phyloP scores from a whole-genome alignment of 2,329 filamentous ascomycete genomes.

The Paraphoma chrysanthemicola region DNA sequence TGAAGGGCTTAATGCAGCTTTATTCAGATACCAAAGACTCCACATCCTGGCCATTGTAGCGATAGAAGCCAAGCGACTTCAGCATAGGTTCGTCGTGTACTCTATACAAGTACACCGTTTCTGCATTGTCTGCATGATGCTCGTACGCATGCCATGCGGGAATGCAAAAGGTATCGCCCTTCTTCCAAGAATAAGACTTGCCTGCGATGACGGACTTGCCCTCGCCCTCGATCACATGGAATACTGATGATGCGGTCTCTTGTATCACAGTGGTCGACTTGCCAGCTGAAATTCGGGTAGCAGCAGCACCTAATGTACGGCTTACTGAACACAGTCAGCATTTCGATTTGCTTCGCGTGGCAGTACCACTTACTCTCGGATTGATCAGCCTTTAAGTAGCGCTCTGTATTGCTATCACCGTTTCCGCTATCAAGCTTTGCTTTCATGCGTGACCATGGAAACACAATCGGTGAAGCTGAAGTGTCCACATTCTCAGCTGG shows the following conservation, averaged over 20 bases:
- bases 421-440: constrained; percentile 45
- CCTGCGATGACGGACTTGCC: constrained; percentile 53
- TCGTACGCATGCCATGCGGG: constrained; percentile 61
- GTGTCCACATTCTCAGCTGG: constrained; percentile 57
- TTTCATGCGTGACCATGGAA: constrained; percentile 59
- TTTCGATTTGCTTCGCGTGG: neutral
- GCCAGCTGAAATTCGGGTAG: constrained; percentile 53
- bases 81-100: constrained; percentile 66
- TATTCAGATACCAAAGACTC: constrained; percentile 38
- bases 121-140: constrained; percentile 50
- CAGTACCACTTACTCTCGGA: constrained; percentile 34
- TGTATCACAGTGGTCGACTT: constrained; percentile 47
- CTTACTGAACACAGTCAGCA: constrained; percentile 47
- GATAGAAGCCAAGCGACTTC: constrained; percentile 59
- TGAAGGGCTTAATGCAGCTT: neutral
- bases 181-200: constrained; percentile 52
- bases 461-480: constrained; percentile 54
- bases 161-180: constrained; percentile 63
- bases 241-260: constrained; percentile 62
- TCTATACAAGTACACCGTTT: constrained; percentile 58
- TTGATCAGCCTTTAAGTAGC: constrained; percentile 48
- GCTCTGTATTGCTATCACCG: constrained; percentile 36
- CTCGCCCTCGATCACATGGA: constrained; percentile 59
- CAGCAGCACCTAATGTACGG: constrained; percentile 56
- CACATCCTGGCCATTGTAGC: constrained; percentile 48